Conservation (phyloP, 148 eudicot species). For the Polygonum maritimum region DNA sequence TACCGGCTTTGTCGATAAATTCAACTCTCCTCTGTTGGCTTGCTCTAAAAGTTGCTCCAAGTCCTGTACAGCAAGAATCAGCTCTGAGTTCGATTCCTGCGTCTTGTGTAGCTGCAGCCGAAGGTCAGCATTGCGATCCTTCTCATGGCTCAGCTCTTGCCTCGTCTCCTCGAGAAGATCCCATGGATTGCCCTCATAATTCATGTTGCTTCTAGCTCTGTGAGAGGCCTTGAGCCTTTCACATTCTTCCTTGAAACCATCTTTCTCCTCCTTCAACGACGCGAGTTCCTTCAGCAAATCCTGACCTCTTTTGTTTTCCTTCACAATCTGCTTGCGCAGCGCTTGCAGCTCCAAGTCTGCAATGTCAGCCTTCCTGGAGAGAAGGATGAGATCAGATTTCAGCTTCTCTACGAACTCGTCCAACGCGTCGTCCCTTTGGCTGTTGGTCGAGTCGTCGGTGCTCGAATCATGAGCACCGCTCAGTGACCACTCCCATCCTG, state of each 20-base stretch:
- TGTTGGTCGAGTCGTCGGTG: constrained; percentile 51
- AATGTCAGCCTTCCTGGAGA: constrained; percentile 69
- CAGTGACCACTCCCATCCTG: constrained; percentile 54
- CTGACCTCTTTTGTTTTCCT: constrained; percentile 86
- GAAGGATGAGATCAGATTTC: constrained; percentile 46
- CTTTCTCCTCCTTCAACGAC: constrained; percentile 64
- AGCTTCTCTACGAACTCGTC: constrained; percentile 58
- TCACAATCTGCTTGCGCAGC: constrained; percentile 79
- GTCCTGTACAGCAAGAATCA: constrained; percentile 81
- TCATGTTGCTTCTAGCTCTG: constrained; percentile 40
- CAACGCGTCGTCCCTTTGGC: constrained; percentile 45
- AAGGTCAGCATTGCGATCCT: constrained; percentile 70
- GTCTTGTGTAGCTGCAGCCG: constrained; percentile 84
- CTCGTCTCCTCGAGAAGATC: constrained; percentile 61
- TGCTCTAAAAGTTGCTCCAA: constrained; percentile 74
- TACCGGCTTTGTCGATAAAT: constrained; percentile 21
- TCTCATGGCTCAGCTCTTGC: constrained; percentile 68
- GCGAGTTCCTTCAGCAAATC: constrained; percentile 59
- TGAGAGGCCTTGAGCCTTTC: constrained; percentile 45
- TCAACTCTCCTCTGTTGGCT: constrained; percentile 33
- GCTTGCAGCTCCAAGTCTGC: constrained; percentile 81
- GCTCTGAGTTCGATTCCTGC: constrained; percentile 77
- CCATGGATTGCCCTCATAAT: constrained; percentile 57
- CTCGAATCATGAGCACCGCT: constrained; percentile 40
- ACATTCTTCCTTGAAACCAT: constrained; percentile 55